Evolutionary conservation across 2,329 filamentous ascomycete genomes (phyloP).

Genomic region (Aspergillus neotritici): DNA sequence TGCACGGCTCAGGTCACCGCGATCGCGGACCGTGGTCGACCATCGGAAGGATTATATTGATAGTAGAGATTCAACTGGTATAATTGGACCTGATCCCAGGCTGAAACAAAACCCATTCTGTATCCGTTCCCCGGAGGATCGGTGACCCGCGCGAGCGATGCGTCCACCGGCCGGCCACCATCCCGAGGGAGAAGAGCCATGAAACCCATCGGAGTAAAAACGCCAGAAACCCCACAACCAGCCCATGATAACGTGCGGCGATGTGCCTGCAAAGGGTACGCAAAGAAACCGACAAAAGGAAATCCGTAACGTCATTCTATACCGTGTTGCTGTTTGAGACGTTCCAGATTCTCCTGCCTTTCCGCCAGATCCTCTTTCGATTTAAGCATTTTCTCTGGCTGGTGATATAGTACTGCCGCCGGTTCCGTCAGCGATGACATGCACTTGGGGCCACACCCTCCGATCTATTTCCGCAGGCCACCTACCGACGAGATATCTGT

Average conservation of each 20-base stretch:
- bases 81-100: constrained; percentile 13
- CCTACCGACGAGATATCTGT: constrained; percentile 95
- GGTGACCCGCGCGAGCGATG: constrained; percentile 15
- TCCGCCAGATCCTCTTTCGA: constrained; percentile 91
- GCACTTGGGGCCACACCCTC: neutral
- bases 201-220: constrained; percentile 34
- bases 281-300: constrained; percentile 25
- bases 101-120: constrained; percentile 19
- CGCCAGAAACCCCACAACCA: constrained; percentile 38
- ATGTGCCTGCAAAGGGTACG: constrained; percentile 30
- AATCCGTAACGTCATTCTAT: constrained; percentile 70
- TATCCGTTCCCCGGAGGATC: constrained; percentile 14
- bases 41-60: constrained; percentile 21
- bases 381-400: constrained; percentile 72
- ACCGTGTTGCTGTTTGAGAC: constrained; percentile 94
- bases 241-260: constrained; percentile 30
- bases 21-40: constrained; percentile 14
- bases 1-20: constrained; percentile 4
- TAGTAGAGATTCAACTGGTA: constrained; percentile 15
- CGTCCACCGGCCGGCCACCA: constrained; percentile 24
- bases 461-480: constrained; percentile 20
- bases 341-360: constrained; percentile 94
- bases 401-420: constrained; percentile 62
- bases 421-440: neutral
- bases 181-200: constrained; percentile 24